Evolutionary conservation across 768 basidiomycete genomes (phyloP).

Genomic region (Phylloporus arenicola): DNA sequence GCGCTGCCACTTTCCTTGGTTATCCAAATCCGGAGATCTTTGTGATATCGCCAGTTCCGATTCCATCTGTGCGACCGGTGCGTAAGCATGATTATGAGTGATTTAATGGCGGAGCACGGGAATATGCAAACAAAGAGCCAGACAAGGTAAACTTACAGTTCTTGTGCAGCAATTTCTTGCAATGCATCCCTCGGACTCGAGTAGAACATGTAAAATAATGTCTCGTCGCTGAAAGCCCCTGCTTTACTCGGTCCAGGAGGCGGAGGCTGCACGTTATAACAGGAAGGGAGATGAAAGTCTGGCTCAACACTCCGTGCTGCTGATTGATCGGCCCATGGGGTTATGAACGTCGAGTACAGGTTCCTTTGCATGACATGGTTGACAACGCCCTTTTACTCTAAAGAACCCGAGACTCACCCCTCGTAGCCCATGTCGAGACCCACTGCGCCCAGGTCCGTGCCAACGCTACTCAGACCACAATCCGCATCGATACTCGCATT

Average conservation of each 20-base stretch:
- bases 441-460: slow-evolving; percentile 87
- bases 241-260: slow-evolving; percentile 79
- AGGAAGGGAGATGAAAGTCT: slow-evolving; percentile 83
- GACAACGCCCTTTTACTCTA: slow-evolving; percentile 14
- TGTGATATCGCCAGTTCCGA: slow-evolving; percentile 96
- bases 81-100: slow-evolving; percentile 4
- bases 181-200: slow-evolving; percentile 85
- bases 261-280: slow-evolving; percentile 89
- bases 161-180: slow-evolving; percentile 92
- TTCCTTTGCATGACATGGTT: slow-evolving; percentile 41
- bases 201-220: slow-evolving; percentile 98
- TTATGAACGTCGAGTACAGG: slow-evolving; percentile 89
- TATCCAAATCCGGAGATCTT: slow-evolving; percentile 76
- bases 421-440: slow-evolving; percentile 83
- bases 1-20: slow-evolving; percentile 83
- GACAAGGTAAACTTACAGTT: slow-evolving; percentile 62
- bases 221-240: slow-evolving; percentile 88
- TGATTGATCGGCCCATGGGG: slow-evolving; percentile 92
- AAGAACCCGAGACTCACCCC: slow-evolving; percentile 54
- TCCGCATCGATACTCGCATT: slow-evolving; percentile 72
- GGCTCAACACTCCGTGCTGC: slow-evolving; percentile 85
- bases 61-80: slow-evolving; percentile 55
- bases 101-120: slow-evolving; percentile 2
- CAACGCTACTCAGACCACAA: slow-evolving; percentile 74
- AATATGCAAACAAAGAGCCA: slow-evolving; percentile 5